Conservation (phyloP, 352 stramenopile species). For the Phytophthora uliginosa region DNA sequence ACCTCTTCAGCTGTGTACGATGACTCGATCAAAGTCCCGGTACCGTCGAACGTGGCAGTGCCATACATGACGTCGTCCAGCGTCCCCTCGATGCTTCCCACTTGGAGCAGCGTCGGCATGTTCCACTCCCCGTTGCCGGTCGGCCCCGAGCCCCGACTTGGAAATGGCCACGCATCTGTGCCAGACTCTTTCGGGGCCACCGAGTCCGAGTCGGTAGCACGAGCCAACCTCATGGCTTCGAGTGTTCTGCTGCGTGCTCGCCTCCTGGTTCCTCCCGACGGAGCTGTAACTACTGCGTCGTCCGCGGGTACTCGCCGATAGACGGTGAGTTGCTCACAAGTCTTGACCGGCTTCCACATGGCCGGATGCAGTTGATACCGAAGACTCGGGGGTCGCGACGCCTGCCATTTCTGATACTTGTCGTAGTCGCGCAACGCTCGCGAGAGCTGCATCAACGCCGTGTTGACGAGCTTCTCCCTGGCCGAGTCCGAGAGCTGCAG, state of each 20-base stretch:
- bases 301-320: conserved; percentile 40
- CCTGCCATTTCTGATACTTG: conserved; percentile 43
- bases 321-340: conserved; percentile 49
- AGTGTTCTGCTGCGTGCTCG: conserved; percentile 43
- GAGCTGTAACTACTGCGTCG: conserved; percentile 26
- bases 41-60: conserved; percentile 30
- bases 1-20: conserved; percentile 42
- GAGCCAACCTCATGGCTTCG: conserved; percentile 27
- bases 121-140: conserved; percentile 30
- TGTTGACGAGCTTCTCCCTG: conserved; percentile 43
- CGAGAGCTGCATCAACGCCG: conserved; percentile 40
- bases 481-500: conserved; percentile 34
- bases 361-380: conserved; percentile 48
- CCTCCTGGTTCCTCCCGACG: conserved; percentile 22
- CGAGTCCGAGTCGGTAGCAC: conserved; percentile 27
- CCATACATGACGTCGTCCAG: conserved; percentile 67
- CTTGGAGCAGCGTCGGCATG: conserved; percentile 48
- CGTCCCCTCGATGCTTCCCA: conserved; percentile 54
- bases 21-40: conserved; percentile 43
- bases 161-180: conserved; percentile 24
- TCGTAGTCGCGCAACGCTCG: conserved; percentile 50
- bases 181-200: conserved; percentile 33
- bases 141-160: conserved; percentile 14
- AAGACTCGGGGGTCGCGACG: conserved; percentile 42
- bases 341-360: conserved; percentile 58